Evolutionary conservation across 352 stramenopile species (phyloP), one percentile per base, ranked within the genome.

Genomic region (Pythium pyrilobum): DNA sequence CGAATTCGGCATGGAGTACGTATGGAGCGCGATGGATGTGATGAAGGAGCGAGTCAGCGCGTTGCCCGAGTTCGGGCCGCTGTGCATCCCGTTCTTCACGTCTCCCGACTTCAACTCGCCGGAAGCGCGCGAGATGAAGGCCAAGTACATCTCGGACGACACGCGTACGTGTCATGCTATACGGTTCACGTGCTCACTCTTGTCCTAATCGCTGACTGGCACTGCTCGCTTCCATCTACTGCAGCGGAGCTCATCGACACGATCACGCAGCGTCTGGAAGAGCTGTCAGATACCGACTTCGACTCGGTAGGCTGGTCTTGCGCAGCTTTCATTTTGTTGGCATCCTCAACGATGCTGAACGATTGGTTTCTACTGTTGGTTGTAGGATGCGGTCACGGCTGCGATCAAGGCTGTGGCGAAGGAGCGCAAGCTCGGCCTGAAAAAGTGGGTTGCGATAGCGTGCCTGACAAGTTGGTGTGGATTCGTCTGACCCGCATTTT

Each of bases 1-100:
- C 1, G 46, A 73, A 44, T 89, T 85, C 47, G 79, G 76, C 36
- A 48, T 77, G 12, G 64, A 84, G 18, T 92, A 92, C 61, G 72
- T 90, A 7, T 92, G 77, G 78, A 59, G 62, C 27, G 71, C 81
- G 4, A 86, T 92, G 70, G 69, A 84, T 53, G 43, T 92, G 31
- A 95, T 95, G 84, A 92, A 92, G 67, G 84, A 95, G 63, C 81
- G 82, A 3, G 84, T 95, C 44, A 86, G 74, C 12, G 75, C 70
- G 8, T 66, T 92, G 38, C 76, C 81, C 7, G 84, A 95, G 59
- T 95, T 95, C 25, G 81, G 78, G 12, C 78, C 78, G 13, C 59
- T 92, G 13, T 90, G 82, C 24, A 62, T 87, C 2, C 68, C 80
- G 8, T 95, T 95, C 54, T 85, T 95, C 37, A 62, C 64, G 4